phyloP scores from a whole-genome alignment of 2,329 filamentous ascomycete genomes.

The Penicillium sp. region DNA sequence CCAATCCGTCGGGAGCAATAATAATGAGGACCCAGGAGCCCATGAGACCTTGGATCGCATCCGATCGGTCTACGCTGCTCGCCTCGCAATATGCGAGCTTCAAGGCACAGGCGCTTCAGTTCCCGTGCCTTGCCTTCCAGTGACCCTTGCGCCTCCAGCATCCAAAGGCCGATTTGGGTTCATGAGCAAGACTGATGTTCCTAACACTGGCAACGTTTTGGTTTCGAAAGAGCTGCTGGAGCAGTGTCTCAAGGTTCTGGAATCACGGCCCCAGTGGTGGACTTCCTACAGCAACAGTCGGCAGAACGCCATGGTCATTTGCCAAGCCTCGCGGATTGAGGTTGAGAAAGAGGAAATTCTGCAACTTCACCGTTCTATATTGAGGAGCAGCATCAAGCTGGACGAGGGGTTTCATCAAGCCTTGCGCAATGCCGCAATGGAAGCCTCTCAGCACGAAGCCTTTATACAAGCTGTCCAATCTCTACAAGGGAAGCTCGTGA shows the following conservation, averaged over 20 bases:
- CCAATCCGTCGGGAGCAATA: conserved; percentile 43
- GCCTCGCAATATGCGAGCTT: conserved; percentile 64
- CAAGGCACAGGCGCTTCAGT: conserved; percentile 51
- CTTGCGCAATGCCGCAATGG: conserved; percentile 30
- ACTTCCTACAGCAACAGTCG: conserved; percentile 63
- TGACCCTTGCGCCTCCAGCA: conserved; percentile 44
- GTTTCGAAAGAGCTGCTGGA: conserved; percentile 37
- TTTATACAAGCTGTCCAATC: conserved; percentile 34
- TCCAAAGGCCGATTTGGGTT: conserved; percentile 26
- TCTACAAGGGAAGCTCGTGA: conserved; percentile 30
- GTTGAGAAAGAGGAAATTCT: conserved; percentile 54
- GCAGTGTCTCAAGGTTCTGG: conserved; percentile 54
- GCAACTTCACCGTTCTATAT: conserved; percentile 39
- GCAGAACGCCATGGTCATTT: conserved; percentile 62
- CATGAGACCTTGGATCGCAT: conserved; percentile 41
- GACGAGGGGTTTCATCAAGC: conserved; percentile 36
- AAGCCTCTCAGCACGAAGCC: conserved; percentile 29
- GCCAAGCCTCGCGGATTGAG: conserved; percentile 58
- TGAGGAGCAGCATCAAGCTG: conserved; percentile 37
- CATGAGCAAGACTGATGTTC: conserved; percentile 19
- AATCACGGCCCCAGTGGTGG: conserved; percentile 58
- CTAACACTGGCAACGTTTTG: conserved; percentile 13
- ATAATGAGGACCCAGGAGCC: conserved; percentile 22
- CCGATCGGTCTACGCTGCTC: conserved; percentile 60
- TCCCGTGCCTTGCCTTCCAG: conserved; percentile 52